Base-by-base conservation (phyloP, 495 filamentous ascomycete genomes). In the Aspergillus biplanus region DNA sequence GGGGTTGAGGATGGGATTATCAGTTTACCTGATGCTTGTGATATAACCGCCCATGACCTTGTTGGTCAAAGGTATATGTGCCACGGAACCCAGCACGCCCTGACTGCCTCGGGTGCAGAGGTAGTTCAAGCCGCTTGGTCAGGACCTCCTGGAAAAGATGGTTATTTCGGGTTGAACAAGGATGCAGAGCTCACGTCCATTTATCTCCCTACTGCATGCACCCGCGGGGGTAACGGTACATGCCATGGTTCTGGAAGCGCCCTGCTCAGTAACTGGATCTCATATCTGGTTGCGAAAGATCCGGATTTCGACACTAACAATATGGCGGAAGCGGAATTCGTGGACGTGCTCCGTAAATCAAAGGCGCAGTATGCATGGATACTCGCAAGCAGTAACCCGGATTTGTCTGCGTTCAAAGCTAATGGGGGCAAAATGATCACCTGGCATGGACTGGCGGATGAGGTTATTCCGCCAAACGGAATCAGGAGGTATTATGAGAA, bases 1-100 rank as follows among this genome's bases (percentile, higher is more conserved):
- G 86, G 87, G 0, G 70, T 84, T 2, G 66, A 71, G 7, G 88
- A 90, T 66, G 81, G 78, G 37, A 84, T 90, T 62, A 83, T 90
- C 62, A 81, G 78, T 59, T 63, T 75, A 37, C 85, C 86, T 0
- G 68, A 71, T 7, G 65, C 72, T 5, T 90, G 87, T 73, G 65
- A 78, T 44, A 81, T 86, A 55, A 61, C 78, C 54, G 74, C 81
- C 27, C 70, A 76, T 39, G 63, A 65, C 7, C 65, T 88, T 5
- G 76, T 84, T 16, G 87, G 87, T 72, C 63, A 48, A 69, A 78
- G 1, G 71, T 75, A 31, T 73, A 68, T 6, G 62, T 83, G 37
- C 61, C 76, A 62, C 72, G 73, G 75, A 69, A 71, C 60, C 71
- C 74, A 3, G 44, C 59, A 73, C 3, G 52, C 78, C 3, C 42